Base-by-base conservation (phyloP, 768 basidiomycete genomes). In the Termitomyces heimii region DNA sequence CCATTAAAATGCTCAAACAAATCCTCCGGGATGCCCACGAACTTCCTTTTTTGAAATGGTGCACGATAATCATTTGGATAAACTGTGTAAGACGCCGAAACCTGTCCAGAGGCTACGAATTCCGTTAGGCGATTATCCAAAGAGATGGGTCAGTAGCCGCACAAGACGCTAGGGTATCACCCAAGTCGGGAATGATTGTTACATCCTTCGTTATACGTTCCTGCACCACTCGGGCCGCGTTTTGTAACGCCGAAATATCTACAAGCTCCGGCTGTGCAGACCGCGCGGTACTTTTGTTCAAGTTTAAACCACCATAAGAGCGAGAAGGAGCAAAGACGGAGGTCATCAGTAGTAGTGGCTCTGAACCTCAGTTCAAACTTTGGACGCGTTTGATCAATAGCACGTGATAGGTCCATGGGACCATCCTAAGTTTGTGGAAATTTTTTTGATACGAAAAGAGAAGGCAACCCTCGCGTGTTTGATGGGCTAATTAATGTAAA, bases 1-100 rank as follows among this genome's bases (percentile, higher is more conserved):
- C 89, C 84, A 63, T 86, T 84, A 68, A 87, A 91, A 66, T 87
- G 86, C 65, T 90, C 84, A 55, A 89, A 91, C 53, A 91, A 73
- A 6, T 81, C 81, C 56, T 91, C 89, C 16, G 89, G 89, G 22
- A 92, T 88, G n/a, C 82, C 79, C 62, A 89, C 75, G 54, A 89
- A 83, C 61, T 82, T 82, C 65, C 84, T 75, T 68, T 90, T 91
- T 71, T 90, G 89, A 66, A 87, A 92, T 1, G 89, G 89, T 5
- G 89, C 84, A 61, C 87, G 82, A 59, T 80, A 82, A 67, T 92
- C 89, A 58, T 91, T 87, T 2, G 88, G 83, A 67, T 83, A 89
- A 55, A 89, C 74, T 61, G 82, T 90, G 68, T 92, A 92, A 9
- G 83, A 80, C n/a, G 82, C 80, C n/a, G 89, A 89, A 26, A 85